Evolutionary conservation across 148 eudicot genomes (phyloP).

Genomic region (Arctostaphylos glauca): DNA sequence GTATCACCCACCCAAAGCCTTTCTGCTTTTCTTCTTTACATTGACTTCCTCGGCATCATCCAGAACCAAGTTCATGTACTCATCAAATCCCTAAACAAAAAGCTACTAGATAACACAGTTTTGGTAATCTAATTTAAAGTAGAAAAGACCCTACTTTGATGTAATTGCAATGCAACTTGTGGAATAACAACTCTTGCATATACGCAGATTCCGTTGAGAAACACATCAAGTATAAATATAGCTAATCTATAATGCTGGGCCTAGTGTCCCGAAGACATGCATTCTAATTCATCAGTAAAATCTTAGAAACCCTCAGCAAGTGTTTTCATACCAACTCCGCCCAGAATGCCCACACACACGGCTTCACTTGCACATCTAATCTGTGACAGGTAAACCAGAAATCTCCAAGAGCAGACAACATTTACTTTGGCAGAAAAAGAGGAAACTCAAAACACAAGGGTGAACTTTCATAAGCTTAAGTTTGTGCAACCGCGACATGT

Average conservation of each 20-base stretch:
- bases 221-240: background rate
- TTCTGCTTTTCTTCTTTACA: slow-evolving; percentile 79
- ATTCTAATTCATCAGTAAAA: background rate
- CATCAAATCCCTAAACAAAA: slow-evolving; percentile 69
- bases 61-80: slow-evolving; percentile 93
- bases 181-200: background rate
- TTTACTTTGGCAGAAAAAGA: background rate
- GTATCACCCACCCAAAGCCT: slow-evolving; percentile 55
- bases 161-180: background rate
- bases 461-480: background rate
- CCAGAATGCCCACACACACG: background rate
- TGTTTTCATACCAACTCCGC: too few relatives aligned
- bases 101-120: background rate
- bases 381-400: background rate
- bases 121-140: background rate
- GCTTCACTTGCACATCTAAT: background rate
- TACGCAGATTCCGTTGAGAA: background rate
- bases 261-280: background rate
- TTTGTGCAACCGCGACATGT: background rate
- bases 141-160: background rate
- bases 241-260: background rate
- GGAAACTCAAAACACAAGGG: background rate
- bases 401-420: background rate
- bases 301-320: background rate
- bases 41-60: slow-evolving; percentile 95